Evolutionary conservation across 768 basidiomycete species (phyloP).

Genomic region (Infundibulicybe gibba): DNA sequence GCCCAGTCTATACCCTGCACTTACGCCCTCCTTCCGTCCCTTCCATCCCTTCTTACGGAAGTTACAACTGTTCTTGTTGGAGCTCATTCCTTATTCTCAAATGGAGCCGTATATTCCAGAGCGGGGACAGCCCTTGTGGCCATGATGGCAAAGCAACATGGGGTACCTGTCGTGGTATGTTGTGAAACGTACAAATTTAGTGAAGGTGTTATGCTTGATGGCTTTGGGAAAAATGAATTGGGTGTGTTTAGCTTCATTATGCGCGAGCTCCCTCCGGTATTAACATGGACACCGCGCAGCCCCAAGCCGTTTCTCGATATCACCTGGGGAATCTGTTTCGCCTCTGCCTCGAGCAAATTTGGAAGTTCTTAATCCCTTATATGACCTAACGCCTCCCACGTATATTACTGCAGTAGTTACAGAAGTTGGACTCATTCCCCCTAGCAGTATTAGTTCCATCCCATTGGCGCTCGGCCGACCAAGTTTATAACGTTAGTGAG

Average conservation of each 20-base stretch:
- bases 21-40: slow-evolving; percentile 86
- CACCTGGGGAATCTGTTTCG: slow-evolving; percentile 16
- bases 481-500: slow-evolving; percentile 25
- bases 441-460: slow-evolving; percentile 85
- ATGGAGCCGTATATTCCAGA: slow-evolving; percentile 90
- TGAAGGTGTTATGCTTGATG: slow-evolving; percentile 88
- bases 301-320: slow-evolving; percentile 28
- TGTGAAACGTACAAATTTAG: slow-evolving; percentile 99
- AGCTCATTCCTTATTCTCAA: slow-evolving; percentile 91
- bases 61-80: slow-evolving; percentile 86
- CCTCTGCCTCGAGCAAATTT: slow-evolving; percentile 46
- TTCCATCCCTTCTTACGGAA: slow-evolving; percentile 76
- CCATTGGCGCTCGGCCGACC: slow-evolving; percentile 63
- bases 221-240: slow-evolving; percentile 94
- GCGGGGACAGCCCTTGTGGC: slow-evolving; percentile 95
- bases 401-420: slow-evolving; percentile 96
- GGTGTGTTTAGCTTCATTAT: slow-evolving; percentile 43
- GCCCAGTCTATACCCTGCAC: slow-evolving; percentile 72
- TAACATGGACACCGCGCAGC: slow-evolving; percentile 19
- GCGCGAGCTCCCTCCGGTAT: not conserved
- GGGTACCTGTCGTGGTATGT: slow-evolving; percentile 92
- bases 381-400: slow-evolving; percentile 90
- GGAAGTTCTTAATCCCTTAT: slow-evolving; percentile 82
- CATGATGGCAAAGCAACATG: slow-evolving; percentile 89
- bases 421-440: slow-evolving; percentile 93